These are phyloP conservation scores for Chlamydomonas schloesseri DNA, from an alignment of 139 green algal species.

Conservation along the genomic window DNA sequence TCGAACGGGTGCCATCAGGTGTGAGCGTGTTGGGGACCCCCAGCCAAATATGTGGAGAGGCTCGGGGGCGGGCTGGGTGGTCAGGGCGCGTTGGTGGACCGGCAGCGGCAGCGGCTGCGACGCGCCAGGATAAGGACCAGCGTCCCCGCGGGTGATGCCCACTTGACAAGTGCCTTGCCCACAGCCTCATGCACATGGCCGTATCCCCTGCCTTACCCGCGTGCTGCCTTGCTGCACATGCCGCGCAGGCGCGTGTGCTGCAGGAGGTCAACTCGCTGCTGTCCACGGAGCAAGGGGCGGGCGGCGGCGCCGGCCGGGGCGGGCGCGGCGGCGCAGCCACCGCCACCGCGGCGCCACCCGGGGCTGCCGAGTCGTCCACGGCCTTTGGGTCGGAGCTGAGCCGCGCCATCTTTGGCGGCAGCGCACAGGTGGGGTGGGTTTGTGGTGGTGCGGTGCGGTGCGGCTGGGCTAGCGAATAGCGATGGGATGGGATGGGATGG, in stretches of 20 bases:
- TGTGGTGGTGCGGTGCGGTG: not conserved
- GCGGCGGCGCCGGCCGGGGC: not conserved
- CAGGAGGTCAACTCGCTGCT: not conserved
- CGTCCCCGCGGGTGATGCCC: no score
- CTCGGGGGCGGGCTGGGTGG: no score
- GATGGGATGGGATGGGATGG: not conserved
- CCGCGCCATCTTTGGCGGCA: conserved; percentile 10
- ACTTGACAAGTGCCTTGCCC: no score
- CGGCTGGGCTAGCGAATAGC: not conserved
- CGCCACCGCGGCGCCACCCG: not conserved
- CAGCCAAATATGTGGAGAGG: no score
- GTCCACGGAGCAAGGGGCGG: not conserved
- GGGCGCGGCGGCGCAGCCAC: not conserved
- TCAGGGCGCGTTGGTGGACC: no score
- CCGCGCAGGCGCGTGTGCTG: not conserved
- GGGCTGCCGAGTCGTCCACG: not conserved
- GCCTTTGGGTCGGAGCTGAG: not conserved
- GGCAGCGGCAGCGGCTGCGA: no score
- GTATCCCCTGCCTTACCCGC: no score
- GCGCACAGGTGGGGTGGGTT: conserved; percentile 5
- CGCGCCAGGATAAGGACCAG: no score
- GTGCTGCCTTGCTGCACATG: not conserved
- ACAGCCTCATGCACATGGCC: no score
- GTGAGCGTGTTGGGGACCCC: no score
- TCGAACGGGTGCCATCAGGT: no score